phyloP scores from a whole-genome alignment of 306 rosid genomes.

The Cicer cuneatum region DNA sequence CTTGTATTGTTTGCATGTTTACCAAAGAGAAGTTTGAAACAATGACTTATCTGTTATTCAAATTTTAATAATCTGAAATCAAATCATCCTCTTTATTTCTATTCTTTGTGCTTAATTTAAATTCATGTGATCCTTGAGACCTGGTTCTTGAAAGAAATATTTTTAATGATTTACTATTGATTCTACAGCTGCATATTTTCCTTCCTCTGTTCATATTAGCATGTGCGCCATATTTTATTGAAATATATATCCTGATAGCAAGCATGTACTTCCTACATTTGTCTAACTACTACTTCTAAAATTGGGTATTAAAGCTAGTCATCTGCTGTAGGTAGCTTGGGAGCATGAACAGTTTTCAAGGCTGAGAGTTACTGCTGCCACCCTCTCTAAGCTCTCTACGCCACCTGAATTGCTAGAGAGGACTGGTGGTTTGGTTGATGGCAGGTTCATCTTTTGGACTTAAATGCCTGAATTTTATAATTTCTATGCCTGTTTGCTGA shows the following conservation, averaged over 20 bases:
- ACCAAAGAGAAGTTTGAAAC: not conserved
- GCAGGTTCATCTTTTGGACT: constrained; percentile 64
- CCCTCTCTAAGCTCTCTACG: constrained; percentile 76
- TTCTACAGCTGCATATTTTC: constrained; percentile 1
- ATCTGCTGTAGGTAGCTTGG: constrained; percentile 95
- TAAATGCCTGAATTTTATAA: constrained; percentile 37
- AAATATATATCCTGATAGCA: constrained; percentile 24
- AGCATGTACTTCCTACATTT: constrained; percentile 21
- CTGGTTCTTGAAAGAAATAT: constrained; percentile 33
- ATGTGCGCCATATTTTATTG: constrained; percentile 9
- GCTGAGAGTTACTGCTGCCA: constrained; percentile 96
- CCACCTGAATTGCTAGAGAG: constrained; percentile 90
- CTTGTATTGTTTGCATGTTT: constrained; percentile 14
- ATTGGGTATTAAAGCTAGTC: constrained; percentile 52
- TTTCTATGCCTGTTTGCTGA: constrained; percentile 48
- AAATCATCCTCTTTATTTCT: not conserved
- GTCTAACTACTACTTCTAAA: constrained; percentile 38
- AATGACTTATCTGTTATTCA: constrained; percentile 1
- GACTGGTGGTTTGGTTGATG: constrained; percentile 85
- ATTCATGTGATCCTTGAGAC: constrained; percentile 33
- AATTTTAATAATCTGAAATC: constrained; percentile 15
- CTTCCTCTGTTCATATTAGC: constrained; percentile 13
- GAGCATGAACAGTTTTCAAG: constrained; percentile 99
- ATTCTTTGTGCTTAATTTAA: constrained; percentile 11
- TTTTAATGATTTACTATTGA: constrained; percentile 5